phyloP scores from a whole-genome alignment of 768 basidiomycete genomes.

The Suillus sp. region DNA sequence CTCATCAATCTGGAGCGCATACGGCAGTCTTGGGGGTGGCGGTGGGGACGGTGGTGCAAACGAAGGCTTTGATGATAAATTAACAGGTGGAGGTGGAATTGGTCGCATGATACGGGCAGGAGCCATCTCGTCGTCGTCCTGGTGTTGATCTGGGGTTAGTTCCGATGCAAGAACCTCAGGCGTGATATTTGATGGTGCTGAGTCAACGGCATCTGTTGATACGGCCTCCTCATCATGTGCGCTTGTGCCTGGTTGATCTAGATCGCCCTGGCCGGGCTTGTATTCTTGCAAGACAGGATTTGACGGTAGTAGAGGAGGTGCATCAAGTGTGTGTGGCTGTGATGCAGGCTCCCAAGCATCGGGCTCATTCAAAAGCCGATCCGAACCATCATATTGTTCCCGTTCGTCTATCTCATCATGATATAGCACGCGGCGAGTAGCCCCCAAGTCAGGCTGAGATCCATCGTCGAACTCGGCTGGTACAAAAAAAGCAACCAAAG shows the following conservation, averaged over 20 bases:
- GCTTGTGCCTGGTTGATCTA: conserved; percentile 3
- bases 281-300: background rate
- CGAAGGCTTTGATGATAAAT: conserved; percentile 24
- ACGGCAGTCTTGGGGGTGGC: conserved; percentile 19
- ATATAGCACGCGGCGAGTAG: conserved; percentile 8
- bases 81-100: conserved; percentile 36
- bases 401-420: background rate
- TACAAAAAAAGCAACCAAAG: conserved; percentile 7
- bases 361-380: background rate
- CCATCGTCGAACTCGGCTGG: conserved; percentile 11
- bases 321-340: background rate
- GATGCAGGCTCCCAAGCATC: background rate
- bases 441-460: conserved; percentile 8
- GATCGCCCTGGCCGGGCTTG: background rate
- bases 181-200: background rate
- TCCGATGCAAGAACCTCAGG: background rate
- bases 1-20: conserved; percentile 22
- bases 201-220: background rate
- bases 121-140: conserved; percentile 30
- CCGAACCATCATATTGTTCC: background rate
- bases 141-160: conserved; percentile 7
- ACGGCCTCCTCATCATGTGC: background rate
- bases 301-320: background rate
- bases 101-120: conserved; percentile 35
- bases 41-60: conserved; percentile 21